Percentiles rank a stretch among this genome's conserved stretches.
Conservation (phyloP, 2,329 filamentous ascomycete genomes). For the Gaeumannomyces sp. region DNA sequence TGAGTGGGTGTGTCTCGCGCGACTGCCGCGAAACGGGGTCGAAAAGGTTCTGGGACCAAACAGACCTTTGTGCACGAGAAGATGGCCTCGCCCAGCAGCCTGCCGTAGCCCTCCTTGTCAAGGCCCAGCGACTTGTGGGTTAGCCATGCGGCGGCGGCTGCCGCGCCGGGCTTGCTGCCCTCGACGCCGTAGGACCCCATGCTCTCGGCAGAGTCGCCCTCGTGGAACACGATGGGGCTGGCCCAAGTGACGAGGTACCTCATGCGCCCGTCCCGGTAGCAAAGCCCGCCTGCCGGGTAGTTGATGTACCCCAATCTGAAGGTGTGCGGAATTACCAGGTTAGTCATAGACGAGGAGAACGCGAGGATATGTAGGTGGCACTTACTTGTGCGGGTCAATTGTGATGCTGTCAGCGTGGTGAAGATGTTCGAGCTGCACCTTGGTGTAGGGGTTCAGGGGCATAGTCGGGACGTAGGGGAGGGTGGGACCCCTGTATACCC, state of each 20-base stretch:
- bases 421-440: slow-evolving; percentile 33
- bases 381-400: slow-evolving; percentile 38
- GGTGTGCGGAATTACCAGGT: too few relatives aligned
- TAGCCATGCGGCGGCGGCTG: slow-evolving; percentile 38
- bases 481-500: too few relatives aligned
- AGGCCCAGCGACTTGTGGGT: slow-evolving; percentile 38
- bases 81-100: slow-evolving; percentile 35
- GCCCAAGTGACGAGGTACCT: slow-evolving; percentile 38
- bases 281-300: slow-evolving; percentile 38
- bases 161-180: slow-evolving; percentile 40
- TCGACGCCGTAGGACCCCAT: slow-evolving; percentile 29
- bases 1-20: too few relatives aligned
- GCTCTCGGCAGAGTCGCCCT: slow-evolving; percentile 29
- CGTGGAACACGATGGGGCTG: slow-evolving; percentile 28
- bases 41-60: too few relatives aligned
- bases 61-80: slow-evolving; percentile 29
- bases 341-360: too few relatives aligned
- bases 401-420: slow-evolving; percentile 37
- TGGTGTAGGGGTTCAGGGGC: slow-evolving; percentile 28
- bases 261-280: slow-evolving; percentile 38
- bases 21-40: too few relatives aligned
- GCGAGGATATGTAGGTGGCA: too few relatives aligned
- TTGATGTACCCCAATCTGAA: slow-evolving; percentile 34
- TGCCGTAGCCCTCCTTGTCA: slow-evolving; percentile 33
- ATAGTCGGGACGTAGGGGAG: slow-evolving; percentile 27